A percentile compares a stretch with the other conserved stretches of the same genome.
phyloP scores from a whole-genome alignment of 2,329 filamentous ascomycete genomes.

The Clarireedia hainanense region DNA sequence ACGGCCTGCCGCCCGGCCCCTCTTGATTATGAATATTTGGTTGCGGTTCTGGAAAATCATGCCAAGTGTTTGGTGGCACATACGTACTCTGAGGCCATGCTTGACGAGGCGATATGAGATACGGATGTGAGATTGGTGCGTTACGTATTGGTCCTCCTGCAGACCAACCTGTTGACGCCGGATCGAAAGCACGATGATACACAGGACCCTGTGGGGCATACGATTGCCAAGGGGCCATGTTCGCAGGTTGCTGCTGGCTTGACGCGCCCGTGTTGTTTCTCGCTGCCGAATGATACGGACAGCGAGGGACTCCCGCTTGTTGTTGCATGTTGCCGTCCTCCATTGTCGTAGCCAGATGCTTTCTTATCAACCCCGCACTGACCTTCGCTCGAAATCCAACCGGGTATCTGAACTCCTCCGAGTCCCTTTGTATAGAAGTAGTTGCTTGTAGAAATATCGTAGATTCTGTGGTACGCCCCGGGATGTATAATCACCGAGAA shows the following conservation, averaged over 20 bases:
- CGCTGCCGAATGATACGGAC: not conserved
- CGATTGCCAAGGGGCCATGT: not conserved
- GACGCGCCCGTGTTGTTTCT: not conserved
- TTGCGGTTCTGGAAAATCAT: not conserved
- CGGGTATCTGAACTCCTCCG: not conserved
- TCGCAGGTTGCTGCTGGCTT: not conserved
- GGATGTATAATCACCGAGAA: not conserved
- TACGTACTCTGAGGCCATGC: not conserved
- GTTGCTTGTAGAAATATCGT: not conserved
- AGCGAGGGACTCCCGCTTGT: not conserved
- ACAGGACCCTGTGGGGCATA: not conserved
- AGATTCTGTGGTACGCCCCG: not conserved
- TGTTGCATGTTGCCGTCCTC: not conserved
- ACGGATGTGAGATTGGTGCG: not conserved
- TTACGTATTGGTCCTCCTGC: too few species aligned
- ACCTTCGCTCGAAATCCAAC: not conserved
- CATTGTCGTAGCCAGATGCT: not conserved
- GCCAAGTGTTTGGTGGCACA: not conserved
- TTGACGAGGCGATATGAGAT: not conserved
- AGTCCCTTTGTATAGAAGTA: not conserved
- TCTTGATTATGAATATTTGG: not conserved
- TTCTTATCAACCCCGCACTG: conserved; percentile 9
- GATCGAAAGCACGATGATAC: too few species aligned
- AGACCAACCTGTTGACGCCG: too few species aligned
- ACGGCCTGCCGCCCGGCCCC: not conserved